Evolutionary conservation across 106 monocot species (phyloP), one percentile per base, ranked within the genome.

Genomic region (Dioscorea zingiberensis): DNA sequence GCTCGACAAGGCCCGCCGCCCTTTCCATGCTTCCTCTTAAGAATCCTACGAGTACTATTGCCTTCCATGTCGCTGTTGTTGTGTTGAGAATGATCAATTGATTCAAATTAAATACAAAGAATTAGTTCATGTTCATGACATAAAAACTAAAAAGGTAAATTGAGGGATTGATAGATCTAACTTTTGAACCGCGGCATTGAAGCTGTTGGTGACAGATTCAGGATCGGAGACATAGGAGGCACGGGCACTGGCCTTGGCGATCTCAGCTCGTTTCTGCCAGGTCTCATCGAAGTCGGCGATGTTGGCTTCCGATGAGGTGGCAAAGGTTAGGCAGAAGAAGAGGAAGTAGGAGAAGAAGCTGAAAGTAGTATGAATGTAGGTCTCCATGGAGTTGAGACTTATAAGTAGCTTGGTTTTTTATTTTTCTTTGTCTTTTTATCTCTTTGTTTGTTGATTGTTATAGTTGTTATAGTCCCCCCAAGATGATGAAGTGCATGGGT

Each of bases 141-240:
- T n/a, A n/a, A n/a, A n/a, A n/a, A n/a, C n/a, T n/a, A n/a, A n/a
- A n/a, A n/a, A n/a, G n/a, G n/a, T n/a, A n/a, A n/a, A n/a, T n/a
- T n/a, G n/a, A 19, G 19, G 15, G 15, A 51, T 13, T 51, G 4
- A 4, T 7, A 51, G 51, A 51, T 51, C 38, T 6, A 38, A 51
- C 74, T 23, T 56, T 64, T 51, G 44, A 21, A 79, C 74, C 16
- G 58, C 59, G 23, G 25, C 16, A 8, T 74, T 79, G 79, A 79
- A 62, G 25, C 58, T 54, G 25, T 28, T 46, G 45, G 57, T 64
- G 63, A 53, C 56, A 26, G 63, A 14, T 21, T 38, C 22, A 22
- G 72, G 72, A 19, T 73, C 72, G 25, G 55, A 55, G 63, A 44
- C 44, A 46, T 48, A 64, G 47, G 47, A 21, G 46, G 38, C 64